A percentile compares a stretch with the other conserved stretches of the same genome.
Conservation (phyloP, 441 rosid species). For the Arabidopsis hybrid region DNA sequence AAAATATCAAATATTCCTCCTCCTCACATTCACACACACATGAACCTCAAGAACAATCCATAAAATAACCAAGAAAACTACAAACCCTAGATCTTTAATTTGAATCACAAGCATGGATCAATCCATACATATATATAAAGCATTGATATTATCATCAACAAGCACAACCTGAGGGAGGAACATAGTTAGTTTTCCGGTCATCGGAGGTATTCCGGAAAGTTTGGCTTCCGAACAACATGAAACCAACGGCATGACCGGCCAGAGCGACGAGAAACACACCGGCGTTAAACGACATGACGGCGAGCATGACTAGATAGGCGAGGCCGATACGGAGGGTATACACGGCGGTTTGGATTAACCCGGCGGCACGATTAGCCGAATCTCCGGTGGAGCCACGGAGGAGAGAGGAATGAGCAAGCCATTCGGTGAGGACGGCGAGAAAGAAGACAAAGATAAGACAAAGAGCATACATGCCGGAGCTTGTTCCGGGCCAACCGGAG, state of each 20-base stretch:
- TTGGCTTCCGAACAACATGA: conserved; percentile 58
- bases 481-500: conserved; percentile 63
- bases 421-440: conserved; percentile 55
- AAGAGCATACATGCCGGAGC: conserved; percentile 58
- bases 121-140: neutral
- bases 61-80: conserved; percentile 31
- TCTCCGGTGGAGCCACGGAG: conserved; percentile 46
- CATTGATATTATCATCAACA: conserved; percentile 19
- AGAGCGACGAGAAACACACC: conserved; percentile 66
- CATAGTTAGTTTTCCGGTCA: conserved; percentile 25
- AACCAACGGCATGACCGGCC: conserved; percentile 66
- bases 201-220: conserved; percentile 43
- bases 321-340: conserved; percentile 53
- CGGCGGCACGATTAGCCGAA: conserved; percentile 37
- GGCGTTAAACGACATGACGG: conserved; percentile 72
- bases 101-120: conserved; percentile 1
- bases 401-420: conserved; percentile 49
- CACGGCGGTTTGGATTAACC: conserved; percentile 54
- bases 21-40: conserved; percentile 15
- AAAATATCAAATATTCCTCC: conserved; percentile 23
- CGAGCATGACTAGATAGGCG: conserved; percentile 66
- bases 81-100: conserved; percentile 14
- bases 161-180: conserved; percentile 40
- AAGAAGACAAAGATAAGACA: conserved; percentile 57
- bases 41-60: conserved; percentile 38